Base-by-base conservation (phyloP, 768 basidiomycete species). In the Pisolithus orientalis region DNA sequence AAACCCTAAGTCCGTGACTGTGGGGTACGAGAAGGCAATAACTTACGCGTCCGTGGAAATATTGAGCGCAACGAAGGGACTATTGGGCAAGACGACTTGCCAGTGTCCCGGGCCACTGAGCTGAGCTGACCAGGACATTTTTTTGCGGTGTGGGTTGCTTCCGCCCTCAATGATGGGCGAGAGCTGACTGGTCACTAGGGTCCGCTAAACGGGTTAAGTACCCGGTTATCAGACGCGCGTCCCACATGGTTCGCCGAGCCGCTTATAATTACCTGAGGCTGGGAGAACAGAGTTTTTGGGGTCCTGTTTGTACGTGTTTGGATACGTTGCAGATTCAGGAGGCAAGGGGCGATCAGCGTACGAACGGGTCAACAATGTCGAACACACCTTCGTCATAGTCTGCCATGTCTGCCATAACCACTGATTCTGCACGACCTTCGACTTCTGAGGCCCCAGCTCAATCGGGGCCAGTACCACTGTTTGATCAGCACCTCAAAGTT, bases 401-500 rank as follows among this genome's bases (percentile, higher is more conserved):
- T 27, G 14, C 25, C 29, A 59, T 59, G 58, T 53, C 58, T n/a
- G 37, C 57, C 24, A 43, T 61, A 25, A 42, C 58, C 31, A 43
- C 53, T 21, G 69, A 70, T 10, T 46, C 59, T 4, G 57, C 64
- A 4, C 55, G 67, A 46, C 52, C 61, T 10, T 68, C 71, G 4
- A 34, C 49, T 17, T 62, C 65, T 21, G 71, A 72, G 9, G 60
- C 58, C 2, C 59, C 52, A 0, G 38, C 57, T 16, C 69, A 69
- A 47, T 57, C 59, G 53, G 84, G 84, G 2, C 86, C 87, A 4
- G 68, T 88, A 31, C 78, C 83, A 1, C 70, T 85, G 50, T 91
- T 90, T 59, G 90, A 92, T 49, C 63, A 76, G 39, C 82, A 91
- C 58, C 80, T 92, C 34, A 80, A 73, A 53, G 73, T 81, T 57